A percentile compares a stretch with the other conserved stretches of the same genome.
These are phyloP conservation scores for Yamagishiella unicocca DNA, from an alignment of 139 green algal species.

Conservation along the genomic window DNA sequence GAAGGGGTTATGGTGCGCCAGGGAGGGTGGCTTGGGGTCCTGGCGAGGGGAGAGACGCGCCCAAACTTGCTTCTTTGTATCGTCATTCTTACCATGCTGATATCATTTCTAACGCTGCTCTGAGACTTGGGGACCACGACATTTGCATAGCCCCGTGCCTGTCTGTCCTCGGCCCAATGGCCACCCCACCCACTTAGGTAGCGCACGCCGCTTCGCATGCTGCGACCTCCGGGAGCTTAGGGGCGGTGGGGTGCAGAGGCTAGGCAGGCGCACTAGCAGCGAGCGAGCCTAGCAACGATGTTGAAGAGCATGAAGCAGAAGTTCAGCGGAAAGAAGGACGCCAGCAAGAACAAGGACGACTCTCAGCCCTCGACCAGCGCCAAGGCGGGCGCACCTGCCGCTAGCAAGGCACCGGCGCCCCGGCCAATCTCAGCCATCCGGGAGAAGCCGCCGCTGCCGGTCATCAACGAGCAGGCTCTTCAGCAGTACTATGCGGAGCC, in stretches of 20 bases:
- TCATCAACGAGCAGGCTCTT: slow-evolving; percentile 67
- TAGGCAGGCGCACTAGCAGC: slow-evolving; percentile 30
- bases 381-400: slow-evolving; percentile 11
- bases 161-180: slow-evolving; percentile 18
- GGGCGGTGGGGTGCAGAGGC: slow-evolving; percentile 34
- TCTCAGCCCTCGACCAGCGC: slow-evolving; percentile 35
- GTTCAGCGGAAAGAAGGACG: slow-evolving; percentile 60
- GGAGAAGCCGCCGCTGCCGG: slow-evolving; percentile 75
- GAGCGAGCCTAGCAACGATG: slow-evolving; percentile 53
- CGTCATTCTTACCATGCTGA: background rate
- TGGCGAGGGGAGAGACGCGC: background rate
- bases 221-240: slow-evolving; percentile 40
- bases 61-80: background rate
- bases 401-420: slow-evolving; percentile 42
- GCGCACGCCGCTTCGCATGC: slow-evolving; percentile 11
- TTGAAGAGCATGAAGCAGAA: slow-evolving; percentile 75
- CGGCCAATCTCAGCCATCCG: slow-evolving; percentile 56
- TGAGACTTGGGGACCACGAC: background rate
- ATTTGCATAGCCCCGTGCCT: background rate
- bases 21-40: background rate
- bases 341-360: slow-evolving; percentile 56
- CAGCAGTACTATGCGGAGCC: slow-evolving; percentile 74
- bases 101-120: background rate
- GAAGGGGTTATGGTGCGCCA: background rate
- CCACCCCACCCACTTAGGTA: slow-evolving; percentile 30